Conservation (phyloP, 768 basidiomycete genomes). For the Rhodotorula babjevae region DNA sequence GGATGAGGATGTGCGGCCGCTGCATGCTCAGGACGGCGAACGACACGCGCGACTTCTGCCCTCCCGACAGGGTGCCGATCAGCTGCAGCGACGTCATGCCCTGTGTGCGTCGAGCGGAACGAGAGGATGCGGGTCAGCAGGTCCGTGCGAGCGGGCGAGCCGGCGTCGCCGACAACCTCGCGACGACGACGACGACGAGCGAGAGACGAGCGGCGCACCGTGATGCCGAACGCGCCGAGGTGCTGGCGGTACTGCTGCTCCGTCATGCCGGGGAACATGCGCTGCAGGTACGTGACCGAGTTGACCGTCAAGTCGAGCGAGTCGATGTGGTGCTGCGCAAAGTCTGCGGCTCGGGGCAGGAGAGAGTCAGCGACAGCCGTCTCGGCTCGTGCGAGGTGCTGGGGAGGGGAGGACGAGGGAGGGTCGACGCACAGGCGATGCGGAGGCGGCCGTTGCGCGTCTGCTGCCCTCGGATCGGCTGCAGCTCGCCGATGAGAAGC, state of each 20-base stretch:
- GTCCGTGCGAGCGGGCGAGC: too few species aligned
- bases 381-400: too few species aligned
- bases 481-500: conserved; percentile 75
- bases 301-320: conserved; percentile 74
- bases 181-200: too few species aligned
- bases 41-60: conserved; percentile 92
- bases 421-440: conserved; percentile 58
- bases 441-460: conserved; percentile 86
- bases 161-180: too few species aligned
- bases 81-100: conserved; percentile 58
- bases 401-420: not conserved
- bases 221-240: conserved; percentile 94
- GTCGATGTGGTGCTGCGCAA: conserved; percentile 95
- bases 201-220: too few species aligned
- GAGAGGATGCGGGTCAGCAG: conserved; percentile 46
- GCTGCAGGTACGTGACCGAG: conserved; percentile 89
- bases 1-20: conserved; percentile 81
- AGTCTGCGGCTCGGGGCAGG: conserved; percentile 56
- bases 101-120: not conserved
- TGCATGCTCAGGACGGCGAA: conserved; percentile 74
- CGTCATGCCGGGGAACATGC: conserved; percentile 84
- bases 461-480: conserved; percentile 69
- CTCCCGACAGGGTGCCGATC: conserved; percentile 88
- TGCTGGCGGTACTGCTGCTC: conserved; percentile 96
- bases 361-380: not conserved